Conservation (phyloP, 169 alveolate genomes). For the Eimeria necatrix region DNA sequence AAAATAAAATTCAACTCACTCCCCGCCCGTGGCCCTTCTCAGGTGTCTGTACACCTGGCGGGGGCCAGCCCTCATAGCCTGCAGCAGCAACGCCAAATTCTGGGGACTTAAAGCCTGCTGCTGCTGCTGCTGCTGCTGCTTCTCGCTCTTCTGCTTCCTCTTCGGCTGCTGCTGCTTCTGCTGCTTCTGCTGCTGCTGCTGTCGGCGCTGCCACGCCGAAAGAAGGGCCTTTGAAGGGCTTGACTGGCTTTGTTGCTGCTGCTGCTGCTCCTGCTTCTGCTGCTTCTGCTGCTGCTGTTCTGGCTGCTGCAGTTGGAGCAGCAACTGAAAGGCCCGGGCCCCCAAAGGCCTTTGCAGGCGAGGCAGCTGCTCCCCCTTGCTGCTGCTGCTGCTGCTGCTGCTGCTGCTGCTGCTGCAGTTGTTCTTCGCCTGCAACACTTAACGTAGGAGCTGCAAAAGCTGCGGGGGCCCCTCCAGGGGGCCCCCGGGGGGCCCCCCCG, state of each 20-base stretch:
- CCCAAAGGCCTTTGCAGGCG: background rate
- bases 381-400: background rate
- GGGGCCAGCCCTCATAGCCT: background rate
- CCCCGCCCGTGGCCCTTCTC: background rate
- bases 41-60: constrained; percentile 14
- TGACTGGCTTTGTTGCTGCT: background rate
- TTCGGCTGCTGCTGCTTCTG: background rate
- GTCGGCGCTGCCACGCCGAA: constrained; percentile 36
- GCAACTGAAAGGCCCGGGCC: constrained; percentile 21
- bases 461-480: background rate
- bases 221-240: constrained; percentile 19
- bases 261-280: constrained; percentile 4
- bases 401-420: background rate
- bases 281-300: background rate
- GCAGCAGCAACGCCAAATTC: background rate
- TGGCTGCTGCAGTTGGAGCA: background rate
- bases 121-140: constrained; percentile 36
- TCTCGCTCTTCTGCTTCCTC: background rate
- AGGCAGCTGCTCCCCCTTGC: background rate
- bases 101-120: background rate
- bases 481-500: background rate
- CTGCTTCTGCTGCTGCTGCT: background rate
- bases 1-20: background rate
- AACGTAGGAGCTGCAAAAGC: constrained; percentile 25
- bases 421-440: background rate